Evolutionary conservation across 495 filamentous ascomycete genomes (phyloP), one percentile per base, ranked within the genome.

Genomic region (Lindgomyces ingoldianus): DNA sequence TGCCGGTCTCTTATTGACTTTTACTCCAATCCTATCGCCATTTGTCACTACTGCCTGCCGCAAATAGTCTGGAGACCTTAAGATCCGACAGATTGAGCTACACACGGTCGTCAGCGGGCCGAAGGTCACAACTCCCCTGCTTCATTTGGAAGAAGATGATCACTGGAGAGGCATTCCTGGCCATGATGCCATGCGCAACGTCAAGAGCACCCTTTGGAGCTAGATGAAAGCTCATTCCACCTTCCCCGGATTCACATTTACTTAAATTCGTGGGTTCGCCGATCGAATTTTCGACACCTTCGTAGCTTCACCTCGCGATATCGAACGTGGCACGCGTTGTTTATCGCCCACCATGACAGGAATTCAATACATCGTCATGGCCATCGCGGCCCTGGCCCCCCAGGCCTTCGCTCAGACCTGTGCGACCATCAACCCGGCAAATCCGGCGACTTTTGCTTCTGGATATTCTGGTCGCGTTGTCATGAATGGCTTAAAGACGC

Each of bases 381-480:
- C 60, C 36, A 6, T 64, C 12, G 51, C 21, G 39, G 53, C 45
- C n/a, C 33, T 57, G 11, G 2, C 49, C 1, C 60, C 45, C 4
- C 60, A 56, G 14, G 25, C 52, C 11, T 19, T 57, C 42, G 52
- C 53, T 26, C 51, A 56, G 41, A 56, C 41, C 10, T 65, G 53
- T 30, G 49, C 53, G 4, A 58, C 54, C 26, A 64, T 64, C 60
- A 57, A 57, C 41, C 60, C 60, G 8, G 60, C 52, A 8, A 12
- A 49, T 16, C 19, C 50, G 2, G 4, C 53, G 2, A 64, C 60
- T 11, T 56, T 56, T 14, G 60, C 60, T 2, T 62, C 73, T 46
- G 88, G 85, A 10, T 90, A 84, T 74, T 70, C 71, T 1, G 80
- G 79, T 16, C 75, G 81, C 27, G 76, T 89, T 11, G 73, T 88